phyloP scores from a whole-genome alignment of 768 basidiomycete species.

The Pisolithus microcarpus region DNA sequence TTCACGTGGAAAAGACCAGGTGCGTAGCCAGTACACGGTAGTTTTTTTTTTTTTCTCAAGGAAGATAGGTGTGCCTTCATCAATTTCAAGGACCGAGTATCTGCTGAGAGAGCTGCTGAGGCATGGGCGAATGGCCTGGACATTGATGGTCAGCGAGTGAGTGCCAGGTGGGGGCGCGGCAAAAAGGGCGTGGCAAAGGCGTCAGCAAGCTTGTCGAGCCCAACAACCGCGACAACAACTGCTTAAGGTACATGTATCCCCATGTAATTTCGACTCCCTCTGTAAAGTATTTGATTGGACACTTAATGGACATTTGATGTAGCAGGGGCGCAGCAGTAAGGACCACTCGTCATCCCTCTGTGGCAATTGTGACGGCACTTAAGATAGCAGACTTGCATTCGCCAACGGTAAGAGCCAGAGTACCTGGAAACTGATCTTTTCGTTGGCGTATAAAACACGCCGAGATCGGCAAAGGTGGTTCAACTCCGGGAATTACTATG shows the following conservation, averaged over 20 bases:
- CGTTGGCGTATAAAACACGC: conserved; percentile 28
- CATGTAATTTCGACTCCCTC: not conserved
- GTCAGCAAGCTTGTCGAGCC: conserved; percentile 8
- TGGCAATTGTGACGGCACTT: not conserved
- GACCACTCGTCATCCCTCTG: not conserved
- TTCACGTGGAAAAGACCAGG: conserved; percentile 79
- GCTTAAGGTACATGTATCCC: conserved; percentile 10
- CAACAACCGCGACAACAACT: conserved; percentile 5
- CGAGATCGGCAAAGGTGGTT: too few species aligned
- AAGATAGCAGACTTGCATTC: not conserved
- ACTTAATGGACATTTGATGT: not conserved
- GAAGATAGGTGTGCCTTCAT: conserved; percentile 80
- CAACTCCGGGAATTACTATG: too few species aligned
- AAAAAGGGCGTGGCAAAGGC: conserved; percentile 35
- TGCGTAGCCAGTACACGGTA: conserved; percentile 20
- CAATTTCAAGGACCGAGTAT: conserved; percentile 76
- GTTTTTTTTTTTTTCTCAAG: conserved; percentile 1
- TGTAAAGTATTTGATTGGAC: not conserved
- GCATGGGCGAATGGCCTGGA: conserved; percentile 90
- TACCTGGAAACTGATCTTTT: conserved; percentile 25
- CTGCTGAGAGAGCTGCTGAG: conserved; percentile 85
- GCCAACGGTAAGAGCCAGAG: conserved; percentile 33
- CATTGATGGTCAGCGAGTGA: conserved; percentile 64
- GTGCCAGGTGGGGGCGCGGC: conserved; percentile 87
- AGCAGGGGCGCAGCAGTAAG: not conserved